Evolutionary conservation across 176 grass and related monocot genomes (phyloP), one percentile per base, ranked within the genome.

Genomic region (Lolium rigidum): DNA sequence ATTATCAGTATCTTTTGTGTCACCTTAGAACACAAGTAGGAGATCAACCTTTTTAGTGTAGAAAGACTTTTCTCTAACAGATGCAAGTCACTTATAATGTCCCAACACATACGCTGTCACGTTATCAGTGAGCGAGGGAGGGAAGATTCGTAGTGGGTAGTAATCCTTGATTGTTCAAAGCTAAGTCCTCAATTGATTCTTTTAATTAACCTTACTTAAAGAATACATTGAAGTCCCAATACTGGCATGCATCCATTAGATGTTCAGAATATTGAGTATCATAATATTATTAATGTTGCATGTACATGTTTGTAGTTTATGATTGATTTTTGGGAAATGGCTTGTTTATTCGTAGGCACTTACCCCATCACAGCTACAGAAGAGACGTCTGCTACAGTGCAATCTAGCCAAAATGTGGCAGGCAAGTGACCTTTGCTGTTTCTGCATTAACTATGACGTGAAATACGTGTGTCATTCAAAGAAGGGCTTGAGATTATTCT

Each of bases 401-500:
- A 60, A 22, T 60, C 9, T 60, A 60, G 9, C 57, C 20, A 60
- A 60, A 22, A 21, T 60, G 57, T 60, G 57, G 20, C 20, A 60
- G 57, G 57, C 57, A 60, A 60, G 57, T 56, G 17, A 8, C 6
- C 17, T 7, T 56, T 7, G 51, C 6, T 54, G 51, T 54, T 14
- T 54, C 16, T 17, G 51, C 15, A 14, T 54, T 54, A 54, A 16
- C 51, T 54, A 54, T 17, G 51, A 16, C 46, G 46, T 48, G 46
- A 48, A 48, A 10, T 54, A n/a, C 6, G 51, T 56, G 54, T 56
- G 16, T 2, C 54, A 18, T 20, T 20, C 16, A 56, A 56, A 56
- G 54, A 56, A 56, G 54, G 4, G 54, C 7, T 56, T 56, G 54
- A 56, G 16, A 56, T 56, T 56, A 56, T 22, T 89, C 90, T 74